Evolutionary conservation across 2,329 filamentous ascomycete genomes (phyloP).

Genomic region (Nannizziopsis arthrosporioides): DNA sequence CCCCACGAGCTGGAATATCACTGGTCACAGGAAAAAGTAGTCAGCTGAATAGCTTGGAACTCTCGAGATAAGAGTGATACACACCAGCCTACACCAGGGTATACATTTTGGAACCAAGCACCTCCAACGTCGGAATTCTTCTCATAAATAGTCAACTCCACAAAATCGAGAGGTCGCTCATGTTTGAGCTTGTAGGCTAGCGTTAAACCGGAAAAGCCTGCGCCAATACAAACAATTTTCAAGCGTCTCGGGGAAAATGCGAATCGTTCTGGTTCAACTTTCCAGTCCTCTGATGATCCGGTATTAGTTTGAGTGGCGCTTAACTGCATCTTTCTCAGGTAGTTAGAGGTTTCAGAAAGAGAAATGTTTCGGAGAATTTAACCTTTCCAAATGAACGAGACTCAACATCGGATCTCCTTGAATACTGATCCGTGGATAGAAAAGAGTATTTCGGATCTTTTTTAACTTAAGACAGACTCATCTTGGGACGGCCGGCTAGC

Average conservation of each 20-base stretch:
- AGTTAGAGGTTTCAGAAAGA: too few species aligned
- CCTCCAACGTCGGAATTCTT: slow-evolving; percentile 57
- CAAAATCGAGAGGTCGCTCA: slow-evolving; percentile 49
- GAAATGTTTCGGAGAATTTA: too few species aligned
- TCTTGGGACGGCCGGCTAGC: too few species aligned
- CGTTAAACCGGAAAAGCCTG: slow-evolving; percentile 51
- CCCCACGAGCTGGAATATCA: slow-evolving; percentile 61
- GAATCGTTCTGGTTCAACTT: slow-evolving; percentile 1
- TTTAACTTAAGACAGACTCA: too few species aligned
- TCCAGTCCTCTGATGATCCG: not conserved
- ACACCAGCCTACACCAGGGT: slow-evolving; percentile 38
- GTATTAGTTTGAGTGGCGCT: not conserved
- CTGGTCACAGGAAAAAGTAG: slow-evolving; percentile 46
- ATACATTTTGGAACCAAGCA: slow-evolving; percentile 34
- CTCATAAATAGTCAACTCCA: slow-evolving; percentile 55
- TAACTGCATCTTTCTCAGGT: too few species aligned
- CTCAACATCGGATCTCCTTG: too few species aligned
- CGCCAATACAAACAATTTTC: slow-evolving; percentile 32
- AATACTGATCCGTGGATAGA: too few species aligned
- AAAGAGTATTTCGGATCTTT: too few species aligned
- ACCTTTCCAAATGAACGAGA: not conserved
- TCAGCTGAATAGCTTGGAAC: not conserved
- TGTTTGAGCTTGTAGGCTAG: slow-evolving; percentile 55
- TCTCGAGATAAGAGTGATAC: slow-evolving; percentile 25
- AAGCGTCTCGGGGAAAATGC: not conserved